Base-by-base conservation (phyloP, 352 stramenopile species). In the Globisporangium recalcitrans region DNA sequence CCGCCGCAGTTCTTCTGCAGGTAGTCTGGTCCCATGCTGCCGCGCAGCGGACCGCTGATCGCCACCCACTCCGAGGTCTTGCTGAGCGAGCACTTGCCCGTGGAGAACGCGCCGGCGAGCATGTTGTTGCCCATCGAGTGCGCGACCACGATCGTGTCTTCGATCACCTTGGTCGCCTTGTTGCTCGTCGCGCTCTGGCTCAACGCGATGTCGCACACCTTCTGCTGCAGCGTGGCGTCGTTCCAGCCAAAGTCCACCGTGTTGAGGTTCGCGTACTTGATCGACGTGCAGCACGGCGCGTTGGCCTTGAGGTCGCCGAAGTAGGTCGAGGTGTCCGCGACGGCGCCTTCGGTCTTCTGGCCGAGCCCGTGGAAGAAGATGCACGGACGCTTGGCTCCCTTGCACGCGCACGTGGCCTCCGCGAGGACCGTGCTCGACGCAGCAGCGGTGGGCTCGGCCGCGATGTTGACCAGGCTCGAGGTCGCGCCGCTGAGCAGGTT, bases 71-170 rank as follows among this genome's bases (percentile, higher is more conserved):
- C 72, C 16, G 63, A 60, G 3, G 52, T 71, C 14, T 52, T 24
- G 9, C 47, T 55, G 21, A 67, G 53, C n/a, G 26, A 31, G 24
- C 62, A 67, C 27, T 58, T 56, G 11, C 62, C 62, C 3, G 27
- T 63, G 7, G 54, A 54, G n/a, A 64, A 67, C 1, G 82, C 79
- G 21, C 73, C 70, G 0, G 53, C 64, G 9, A 88, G 31, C 24
- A 80, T 73, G 9, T 88, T 58, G 59, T 83, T 88, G 6, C 65
- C 82, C 78, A 89, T 86, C 21, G 79, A 91, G 58, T 91, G 79
- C 0, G 64, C 71, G 1, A 91, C 55, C 34, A 86, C 64, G 68
- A 89, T 89, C 9, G 80, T 82, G 58, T 88, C 70, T 59, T 79
- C 72, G 67, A 88, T 74, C 13, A 70, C 80, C n/a, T 64, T 65